Evolutionary conservation across 2,329 filamentous ascomycete genomes (phyloP), one percentile per base, ranked within the genome.

Genomic region (Verticillium dahliae): DNA sequence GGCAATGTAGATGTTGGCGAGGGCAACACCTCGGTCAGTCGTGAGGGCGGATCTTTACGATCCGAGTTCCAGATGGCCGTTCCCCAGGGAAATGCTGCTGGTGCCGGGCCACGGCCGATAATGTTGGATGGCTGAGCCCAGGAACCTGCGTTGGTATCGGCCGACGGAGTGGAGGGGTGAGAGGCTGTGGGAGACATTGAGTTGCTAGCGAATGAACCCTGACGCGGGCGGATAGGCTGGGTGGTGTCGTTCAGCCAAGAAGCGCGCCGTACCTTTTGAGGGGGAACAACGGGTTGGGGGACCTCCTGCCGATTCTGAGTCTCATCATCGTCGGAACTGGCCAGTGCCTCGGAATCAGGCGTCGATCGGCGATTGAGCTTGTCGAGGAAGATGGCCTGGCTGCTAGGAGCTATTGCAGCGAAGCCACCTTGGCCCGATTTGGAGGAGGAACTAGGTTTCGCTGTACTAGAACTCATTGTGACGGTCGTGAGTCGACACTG

Each of bases 291-390:
- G 69, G 75, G 76, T 68, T 81, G 80, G 65, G 76, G 76, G 69
- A 71, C 74, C 62, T 83, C 84, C 67, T 85, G 79, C 55, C 81
- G 81, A 67, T 84, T 81, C 71, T 86, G 82, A 63, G 97, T 90
- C 62, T 80, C 83, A 74, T 99, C 95, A 73, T 98, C 95, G 74
- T 98, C 95, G 13, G 93, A 97, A 67, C 94, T 98, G 59, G 90
- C 92, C 63, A 98, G 80, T 59, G 91, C 94, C 73, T 98, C 94
- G 3, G 93, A 97, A 72, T 98, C 95, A 27, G 94, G 94, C 1
- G 94, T 97, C 7, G 92, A 92, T 68, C 93, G 86, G 61, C 88
- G 83, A 69, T 90, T 90, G 58, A 89, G 81, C 73, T 92, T 95
- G 58, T 94, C 91, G 38, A 91, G 81, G 57, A 91, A 77, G 45